Evolutionary conservation across 371 early-diverging fungal genomes (phyloP), one percentile per base, ranked within the genome.

Genomic region (Apophysomyces sp.): DNA sequence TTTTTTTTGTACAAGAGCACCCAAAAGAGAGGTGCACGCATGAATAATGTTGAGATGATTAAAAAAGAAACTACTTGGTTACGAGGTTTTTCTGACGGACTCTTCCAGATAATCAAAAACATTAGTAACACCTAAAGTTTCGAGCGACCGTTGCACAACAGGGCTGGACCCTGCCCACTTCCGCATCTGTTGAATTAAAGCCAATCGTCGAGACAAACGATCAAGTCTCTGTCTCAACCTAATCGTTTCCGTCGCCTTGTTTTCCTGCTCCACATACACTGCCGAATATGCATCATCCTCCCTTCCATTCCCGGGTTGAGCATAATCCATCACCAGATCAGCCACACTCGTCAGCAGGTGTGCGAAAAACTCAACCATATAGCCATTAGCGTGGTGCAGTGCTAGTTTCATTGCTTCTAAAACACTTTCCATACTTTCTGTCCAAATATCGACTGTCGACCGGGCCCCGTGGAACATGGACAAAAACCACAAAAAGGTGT

Each of bases 281-380:
- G 24, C n/a, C 24, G 21, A 21, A 21, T 44, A 44, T 1, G 9
- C 21, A n/a, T 44, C 49, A 4, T 21, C 11, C 49, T 21, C 21
- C 49, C 49, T 21, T 8, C 24, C 49, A 44, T 21, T 11, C 1
- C 21, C 21, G 1, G 61, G 61, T 21, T 54, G 54, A 18, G 53
- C 15, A 12, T 34, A 53, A 27, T 60, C 61, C 13, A 34, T 53
- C 34, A 60, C 26, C 9, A 60, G 53, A 34, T 60, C 61, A 7
- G 37, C 32, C 16, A 60, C 24, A 26, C 53, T 52, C 27, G 37
- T 60, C 34, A 60, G 27, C 34, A 60, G 16, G 24, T 60, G 54
- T 0, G 61, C 61, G 8, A 60, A 37, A 40, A 53, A 60, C 16
- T 60, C 61, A 16, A 60, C 53, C 39, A 60, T 31, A 21, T 60